These are phyloP conservation scores for Plantago coronopus DNA, from an alignment of 305 asterid species.

Conservation along the genomic window DNA sequence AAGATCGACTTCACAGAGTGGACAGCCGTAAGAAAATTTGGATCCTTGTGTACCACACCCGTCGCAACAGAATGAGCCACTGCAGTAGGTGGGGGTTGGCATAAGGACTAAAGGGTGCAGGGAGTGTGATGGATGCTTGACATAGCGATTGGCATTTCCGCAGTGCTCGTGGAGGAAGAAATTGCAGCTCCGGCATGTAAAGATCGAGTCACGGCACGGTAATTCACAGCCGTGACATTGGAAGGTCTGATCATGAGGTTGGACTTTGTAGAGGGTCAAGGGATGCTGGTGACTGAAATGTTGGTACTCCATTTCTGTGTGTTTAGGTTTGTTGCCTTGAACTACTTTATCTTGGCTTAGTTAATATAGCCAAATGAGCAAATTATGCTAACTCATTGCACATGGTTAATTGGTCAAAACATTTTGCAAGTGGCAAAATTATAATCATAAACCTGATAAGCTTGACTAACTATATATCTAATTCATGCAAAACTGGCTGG, in stretches of 20 bases:
- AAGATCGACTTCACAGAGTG: conserved; percentile 60
- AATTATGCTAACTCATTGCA: not conserved
- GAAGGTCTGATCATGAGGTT: conserved; percentile 35
- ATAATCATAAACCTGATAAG: not conserved
- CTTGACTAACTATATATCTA: not conserved
- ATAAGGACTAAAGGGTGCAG: conserved; percentile 53
- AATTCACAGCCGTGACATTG: conserved; percentile 54
- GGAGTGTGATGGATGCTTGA: conserved; percentile 54
- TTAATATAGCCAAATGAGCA: not conserved
- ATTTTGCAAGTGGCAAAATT: not conserved
- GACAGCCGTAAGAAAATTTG: conserved; percentile 51
- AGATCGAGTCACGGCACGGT: conserved; percentile 40
- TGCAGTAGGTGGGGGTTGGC: conserved; percentile 61
- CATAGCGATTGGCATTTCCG: conserved; percentile 58
- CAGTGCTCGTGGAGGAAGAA: conserved; percentile 79
- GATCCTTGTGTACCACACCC: conserved; percentile 54
- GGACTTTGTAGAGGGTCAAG: conserved; percentile 35
- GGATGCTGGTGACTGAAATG: conserved; percentile 69
- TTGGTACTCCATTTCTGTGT: conserved; percentile 57
- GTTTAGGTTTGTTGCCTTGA: not conserved
- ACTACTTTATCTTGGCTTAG: not conserved
- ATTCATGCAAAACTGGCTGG: not conserved
- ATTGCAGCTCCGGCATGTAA: conserved; percentile 54
- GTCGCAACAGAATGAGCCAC: conserved; percentile 53
- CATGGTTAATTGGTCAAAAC: not conserved